Percentiles rank a stretch among this genome's conserved stretches.
phyloP scores from a whole-genome alignment of 1,284 basidiomycete species.

The Melampsora occidentalis region DNA sequence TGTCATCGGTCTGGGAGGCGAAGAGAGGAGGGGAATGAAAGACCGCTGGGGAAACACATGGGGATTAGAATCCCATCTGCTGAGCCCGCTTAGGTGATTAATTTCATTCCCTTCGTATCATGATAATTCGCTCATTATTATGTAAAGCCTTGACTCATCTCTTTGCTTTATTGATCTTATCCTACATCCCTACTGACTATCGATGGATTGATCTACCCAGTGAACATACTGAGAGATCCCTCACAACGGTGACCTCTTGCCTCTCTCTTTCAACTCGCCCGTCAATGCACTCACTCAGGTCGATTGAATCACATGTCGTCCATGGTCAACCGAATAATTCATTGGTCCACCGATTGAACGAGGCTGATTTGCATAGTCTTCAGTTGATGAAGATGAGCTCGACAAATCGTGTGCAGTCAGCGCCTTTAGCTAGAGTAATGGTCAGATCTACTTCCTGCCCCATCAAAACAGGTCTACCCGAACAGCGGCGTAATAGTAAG shows the following conservation, averaged over 20 bases:
- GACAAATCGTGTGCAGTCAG: background rate
- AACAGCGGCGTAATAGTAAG: background rate
- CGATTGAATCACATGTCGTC: slow-evolving; percentile 22
- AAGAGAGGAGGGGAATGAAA: slow-evolving; percentile 37
- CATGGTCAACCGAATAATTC: slow-evolving; percentile 11
- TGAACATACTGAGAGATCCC: slow-evolving; percentile 37
- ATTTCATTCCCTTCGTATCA: background rate
- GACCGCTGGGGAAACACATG: slow-evolving; percentile 42
- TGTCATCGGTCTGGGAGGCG: slow-evolving; percentile 27
- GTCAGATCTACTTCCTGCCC: slow-evolving; percentile 15
- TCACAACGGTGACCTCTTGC: slow-evolving; percentile 26
- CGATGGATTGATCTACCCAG: background rate
- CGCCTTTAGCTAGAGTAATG: background rate
- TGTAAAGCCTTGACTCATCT: background rate
- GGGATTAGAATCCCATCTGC: slow-evolving; percentile 37
- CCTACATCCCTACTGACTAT: background rate
- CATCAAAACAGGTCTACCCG: slow-evolving; percentile 14
- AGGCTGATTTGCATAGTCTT: slow-evolving; percentile 17
- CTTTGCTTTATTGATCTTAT: background rate
- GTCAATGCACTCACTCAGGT: slow-evolving; percentile 34
- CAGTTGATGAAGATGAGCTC: slow-evolving; percentile 13
- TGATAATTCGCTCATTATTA: background rate
- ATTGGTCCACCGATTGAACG: slow-evolving; percentile 18
- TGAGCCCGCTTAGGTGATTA: slow-evolving; percentile 39
- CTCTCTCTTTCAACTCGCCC: slow-evolving; percentile 25